Evolutionary conservation across 805 yeast genomes (phyloP), one percentile per base, ranked within the genome.

Genomic region (Kodamaea jinghongensis): DNA sequence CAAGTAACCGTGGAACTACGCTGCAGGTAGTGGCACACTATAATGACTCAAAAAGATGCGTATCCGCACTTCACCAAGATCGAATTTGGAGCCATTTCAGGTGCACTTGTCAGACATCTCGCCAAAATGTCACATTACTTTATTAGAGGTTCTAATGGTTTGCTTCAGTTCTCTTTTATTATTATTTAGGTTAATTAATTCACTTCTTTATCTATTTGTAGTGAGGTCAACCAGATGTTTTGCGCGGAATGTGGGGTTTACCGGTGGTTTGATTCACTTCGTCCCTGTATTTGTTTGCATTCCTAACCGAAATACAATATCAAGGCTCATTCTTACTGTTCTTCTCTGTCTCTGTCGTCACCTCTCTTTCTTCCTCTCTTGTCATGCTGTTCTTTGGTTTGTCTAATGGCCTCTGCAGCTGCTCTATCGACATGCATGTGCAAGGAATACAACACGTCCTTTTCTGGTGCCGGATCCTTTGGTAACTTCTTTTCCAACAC

Each of bases 401-500:
- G 83, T 49, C 78, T 80, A 37, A 89, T 86, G 10, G 97, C 95
- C 63, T 87, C 95, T 30, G 96, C 86, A 48, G 82, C 78, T 9
- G 97, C 97, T 50, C 85, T 84, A 48, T 90, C 97, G 22, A 93
- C 96, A 28, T 93, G 83, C 42, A 84, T 84, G 54, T 87, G 86
- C 42, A 93, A 66, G 4, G 88, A 78, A 56, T 81, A 70, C 44
- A 91, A 86, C 4, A 82, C 84, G 48, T 81, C 85, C 52, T 78
- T 84, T 38, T 88, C 83, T 2, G 90, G 84, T 4, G 79, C 74
- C 37, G 88, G 95, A 45, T 69, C 75, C 60, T 86, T 90, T 3
- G 90, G 90, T 41, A 93, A 69, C 56, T 85, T 88, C 71, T 82
- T 85, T 38, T 76, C 83, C 40, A 93, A 75, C 7, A 85, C 97